Evolutionary conservation across 2,329 filamentous ascomycete species (phyloP).

Genomic region (Endocalyx cinctus): DNA sequence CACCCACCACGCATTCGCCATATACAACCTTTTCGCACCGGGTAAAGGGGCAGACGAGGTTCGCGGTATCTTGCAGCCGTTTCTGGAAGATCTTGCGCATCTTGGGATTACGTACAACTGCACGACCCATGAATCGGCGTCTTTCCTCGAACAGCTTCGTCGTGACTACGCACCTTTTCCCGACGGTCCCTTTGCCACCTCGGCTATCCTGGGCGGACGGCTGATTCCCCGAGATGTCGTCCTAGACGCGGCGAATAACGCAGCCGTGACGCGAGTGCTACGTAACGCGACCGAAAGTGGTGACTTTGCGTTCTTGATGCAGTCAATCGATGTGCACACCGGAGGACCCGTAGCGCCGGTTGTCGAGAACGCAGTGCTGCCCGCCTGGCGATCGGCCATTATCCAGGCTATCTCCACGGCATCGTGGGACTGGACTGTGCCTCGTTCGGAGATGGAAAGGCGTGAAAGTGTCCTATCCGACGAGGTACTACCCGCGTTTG

Average conservation of each 20-base stretch:
- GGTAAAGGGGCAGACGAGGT: not conserved
- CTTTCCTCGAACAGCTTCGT: not conserved
- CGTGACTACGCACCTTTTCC: conserved; percentile 1
- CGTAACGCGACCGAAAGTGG: conserved; percentile 20
- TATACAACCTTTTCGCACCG: not conserved
- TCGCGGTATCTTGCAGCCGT: conserved; percentile 1
- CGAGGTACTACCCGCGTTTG: conserved; percentile 17
- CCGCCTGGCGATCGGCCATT: conserved; percentile 24
- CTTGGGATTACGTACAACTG: conserved; percentile 1
- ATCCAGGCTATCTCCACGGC: conserved; percentile 13
- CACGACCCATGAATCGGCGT: not conserved
- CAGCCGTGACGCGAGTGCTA: conserved; percentile 13
- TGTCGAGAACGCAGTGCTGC: conserved; percentile 23
- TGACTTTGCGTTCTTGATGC: conserved; percentile 19
- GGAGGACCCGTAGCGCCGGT: conserved; percentile 6
- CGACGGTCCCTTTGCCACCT: conserved; percentile 1
- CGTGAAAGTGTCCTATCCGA: conserved; percentile 20
- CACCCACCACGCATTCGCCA: not conserved
- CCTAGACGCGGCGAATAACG: not conserved
- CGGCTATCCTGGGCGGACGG: not conserved
- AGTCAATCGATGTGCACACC: conserved; percentile 15
- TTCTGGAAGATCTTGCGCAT: conserved; percentile 1
- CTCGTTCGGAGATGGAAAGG: conserved; percentile 4
- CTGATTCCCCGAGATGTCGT: conserved; percentile 1
- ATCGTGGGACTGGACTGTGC: conserved; percentile 7